Evolutionary conservation across 2,329 filamentous ascomycete genomes (phyloP).

Genomic region (Curvularia sp.): DNA sequence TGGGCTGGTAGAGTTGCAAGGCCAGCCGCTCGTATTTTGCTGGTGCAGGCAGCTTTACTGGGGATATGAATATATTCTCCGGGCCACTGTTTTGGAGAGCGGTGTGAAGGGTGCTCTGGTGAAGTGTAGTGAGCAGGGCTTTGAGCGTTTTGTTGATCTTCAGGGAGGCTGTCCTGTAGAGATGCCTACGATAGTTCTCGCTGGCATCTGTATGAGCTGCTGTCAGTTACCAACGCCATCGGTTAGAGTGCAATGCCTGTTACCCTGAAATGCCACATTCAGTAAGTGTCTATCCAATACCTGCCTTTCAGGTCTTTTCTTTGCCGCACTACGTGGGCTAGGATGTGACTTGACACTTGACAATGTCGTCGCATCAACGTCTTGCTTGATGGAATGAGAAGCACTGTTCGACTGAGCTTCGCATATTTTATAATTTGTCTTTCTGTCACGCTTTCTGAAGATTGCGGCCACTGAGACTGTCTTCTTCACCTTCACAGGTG

Average conservation of each 20-base stretch:
- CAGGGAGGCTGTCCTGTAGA: slow-evolving; percentile 28
- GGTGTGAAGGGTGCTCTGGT: slow-evolving; percentile 25
- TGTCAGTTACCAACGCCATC: slow-evolving; percentile 14
- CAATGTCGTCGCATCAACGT: background rate
- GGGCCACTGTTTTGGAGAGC: slow-evolving; percentile 13
- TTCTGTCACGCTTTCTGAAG: slow-evolving; percentile 36
- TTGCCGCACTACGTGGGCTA: slow-evolving; percentile 20
- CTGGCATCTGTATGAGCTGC: slow-evolving; percentile 32
- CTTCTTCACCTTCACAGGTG: slow-evolving; percentile 11
- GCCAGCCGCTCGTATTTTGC: slow-evolving; percentile 29
- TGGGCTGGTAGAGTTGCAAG: slow-evolving; percentile 28
- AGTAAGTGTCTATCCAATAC: slow-evolving; percentile 32
- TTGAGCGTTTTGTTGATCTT: slow-evolving; percentile 35
- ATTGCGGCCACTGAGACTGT: slow-evolving; percentile 33
- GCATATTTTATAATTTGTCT: slow-evolving; percentile 4
- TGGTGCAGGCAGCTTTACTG: slow-evolving; percentile 26
- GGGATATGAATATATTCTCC: slow-evolving; percentile 2
- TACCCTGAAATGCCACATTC: slow-evolving; percentile 40
- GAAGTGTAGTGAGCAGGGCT: slow-evolving; percentile 18
- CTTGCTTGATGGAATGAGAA: background rate
- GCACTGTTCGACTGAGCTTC: background rate
- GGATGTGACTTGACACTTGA: slow-evolving; percentile 11
- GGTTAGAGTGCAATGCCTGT: background rate
- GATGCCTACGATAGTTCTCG: slow-evolving; percentile 34
- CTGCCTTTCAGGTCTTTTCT: slow-evolving; percentile 13